Conservation (phyloP, 106 monocot species). For the Chionographis japonica region DNA sequence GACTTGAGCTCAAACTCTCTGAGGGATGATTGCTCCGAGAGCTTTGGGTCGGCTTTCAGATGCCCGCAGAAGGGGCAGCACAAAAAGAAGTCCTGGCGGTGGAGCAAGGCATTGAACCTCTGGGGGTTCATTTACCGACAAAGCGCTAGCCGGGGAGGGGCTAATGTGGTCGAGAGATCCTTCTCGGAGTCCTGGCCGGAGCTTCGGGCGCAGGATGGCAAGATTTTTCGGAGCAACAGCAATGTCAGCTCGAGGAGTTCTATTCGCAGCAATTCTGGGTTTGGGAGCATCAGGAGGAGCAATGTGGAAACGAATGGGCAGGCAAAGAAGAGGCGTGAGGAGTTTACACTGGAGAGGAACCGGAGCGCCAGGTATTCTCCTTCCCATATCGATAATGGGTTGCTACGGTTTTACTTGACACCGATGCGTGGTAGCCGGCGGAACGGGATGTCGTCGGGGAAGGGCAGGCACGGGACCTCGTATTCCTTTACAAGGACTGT, state of each 20-base stretch:
- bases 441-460: slow-evolving; percentile 17
- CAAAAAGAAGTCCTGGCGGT: slow-evolving; percentile 54
- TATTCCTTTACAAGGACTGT: slow-evolving; percentile 57
- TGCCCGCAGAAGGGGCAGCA: slow-evolving; percentile 11
- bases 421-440: slow-evolving; percentile 60
- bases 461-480: slow-evolving; percentile 20
- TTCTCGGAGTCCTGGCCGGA: slow-evolving; percentile 56
- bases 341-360: slow-evolving; percentile 61
- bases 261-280: slow-evolving; percentile 29
- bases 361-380: slow-evolving; percentile 76
- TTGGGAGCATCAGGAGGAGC: slow-evolving; percentile 38
- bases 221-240: slow-evolving; percentile 50
- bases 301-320: slow-evolving; percentile 34
- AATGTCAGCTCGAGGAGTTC: slow-evolving; percentile 64
- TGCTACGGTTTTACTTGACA: slow-evolving; percentile 81
- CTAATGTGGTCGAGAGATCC: slow-evolving; percentile 38
- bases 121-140: slow-evolving; percentile 69
- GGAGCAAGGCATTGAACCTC: slow-evolving; percentile 81
- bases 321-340: slow-evolving; percentile 44
- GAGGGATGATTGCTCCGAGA: slow-evolving; percentile 45
- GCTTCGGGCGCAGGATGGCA: slow-evolving; percentile 22
- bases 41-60: slow-evolving; percentile 53
- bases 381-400: slow-evolving; percentile 48
- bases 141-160: slow-evolving; percentile 16
- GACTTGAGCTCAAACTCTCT: slow-evolving; percentile 41